These are phyloP conservation scores for Cercospora sp. DNA, from an alignment of 2,329 filamentous ascomycete species.

Conservation along the genomic window DNA sequence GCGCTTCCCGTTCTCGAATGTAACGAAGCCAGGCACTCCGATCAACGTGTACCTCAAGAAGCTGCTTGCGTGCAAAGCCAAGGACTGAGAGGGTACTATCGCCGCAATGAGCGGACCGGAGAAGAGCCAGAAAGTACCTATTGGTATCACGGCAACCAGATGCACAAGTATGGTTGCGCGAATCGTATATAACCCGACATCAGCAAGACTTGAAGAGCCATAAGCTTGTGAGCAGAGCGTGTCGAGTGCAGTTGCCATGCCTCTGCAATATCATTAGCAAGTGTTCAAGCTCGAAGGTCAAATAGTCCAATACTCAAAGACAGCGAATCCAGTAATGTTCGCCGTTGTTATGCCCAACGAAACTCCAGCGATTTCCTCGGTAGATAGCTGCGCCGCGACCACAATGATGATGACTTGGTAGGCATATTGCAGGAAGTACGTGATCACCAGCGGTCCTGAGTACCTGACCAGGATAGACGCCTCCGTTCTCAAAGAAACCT, in stretches of 20 bases:
- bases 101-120: constrained; percentile 47
- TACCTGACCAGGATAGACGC: constrained; percentile 41
- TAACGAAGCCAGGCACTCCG: constrained; percentile 55
- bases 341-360: constrained; percentile 56
- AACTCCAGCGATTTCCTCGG: constrained; percentile 55
- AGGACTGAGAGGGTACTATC: constrained; percentile 40
- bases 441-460: constrained; percentile 53
- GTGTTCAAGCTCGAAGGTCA: background rate
- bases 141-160: constrained; percentile 47
- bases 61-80: constrained; percentile 52
- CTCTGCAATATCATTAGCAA: constrained; percentile 25
- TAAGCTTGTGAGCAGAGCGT: constrained; percentile 56
- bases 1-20: constrained; percentile 56
- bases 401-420: constrained; percentile 55
- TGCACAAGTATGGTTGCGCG: constrained; percentile 55
- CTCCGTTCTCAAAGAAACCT: constrained; percentile 34
- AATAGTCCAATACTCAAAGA: constrained; percentile 42
- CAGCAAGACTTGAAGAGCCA: constrained; percentile 50
- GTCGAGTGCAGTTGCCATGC: constrained; percentile 54
- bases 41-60: constrained; percentile 53
- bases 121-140: constrained; percentile 52
- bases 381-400: constrained; percentile 55
- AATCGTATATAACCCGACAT: constrained; percentile 56
- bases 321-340: constrained; percentile 55
- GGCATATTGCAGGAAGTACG: constrained; percentile 57